Base-by-base conservation (phyloP, 1,284 basidiomycete genomes). In the Agaricales sp. region DNA sequence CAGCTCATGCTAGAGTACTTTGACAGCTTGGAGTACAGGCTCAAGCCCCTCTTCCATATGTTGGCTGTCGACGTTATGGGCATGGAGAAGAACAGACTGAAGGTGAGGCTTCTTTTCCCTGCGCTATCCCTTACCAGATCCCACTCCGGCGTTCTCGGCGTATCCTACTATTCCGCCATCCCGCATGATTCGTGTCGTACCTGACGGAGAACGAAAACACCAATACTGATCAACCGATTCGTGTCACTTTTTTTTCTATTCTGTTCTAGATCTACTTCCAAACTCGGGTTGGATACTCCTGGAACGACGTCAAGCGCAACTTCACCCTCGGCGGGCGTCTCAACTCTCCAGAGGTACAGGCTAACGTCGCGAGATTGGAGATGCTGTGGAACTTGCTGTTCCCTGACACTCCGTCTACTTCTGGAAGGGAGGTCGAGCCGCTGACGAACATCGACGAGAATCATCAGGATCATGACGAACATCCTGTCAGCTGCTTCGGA, bases 11-110 rank as follows among this genome's bases (percentile, higher is more conserved):
- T 59, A 18, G 55, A 56, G 11, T 64, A 61, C 49, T 54, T 57
- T 47, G 54, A 60, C 14, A 47, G 47, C 11, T 51, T 58, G 3
- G 58, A 61, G 25, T 49, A 53, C 3, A 35, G 41, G 3, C 52
- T 47, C 19, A 57, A 57, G 46, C 62, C 62, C 12, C 50, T 56
- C 16, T 50, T 63, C 2, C 53, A 62, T 45, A 61, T 64, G 16
- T 50, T 63, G 6, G 57, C 62, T 4, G 54, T 60, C 50, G 62
- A 64, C 48, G 62, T 61, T 41, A 57, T 62, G 2, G 37, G 48
- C 2, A 56, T 54, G 19, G 53, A 54, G 4, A 46, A 46, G 8
- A 64, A 64, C 43, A 55, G 62, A 8, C 51, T 64, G 12, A 64
- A 64, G 52, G 62, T 62, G 45, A 24, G 51, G 8, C 6, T 47